Evolutionary conservation across 352 stramenopile species (phyloP), one percentile per base, ranked within the genome.

Genomic region (Pythium vanterpoolii): DNA sequence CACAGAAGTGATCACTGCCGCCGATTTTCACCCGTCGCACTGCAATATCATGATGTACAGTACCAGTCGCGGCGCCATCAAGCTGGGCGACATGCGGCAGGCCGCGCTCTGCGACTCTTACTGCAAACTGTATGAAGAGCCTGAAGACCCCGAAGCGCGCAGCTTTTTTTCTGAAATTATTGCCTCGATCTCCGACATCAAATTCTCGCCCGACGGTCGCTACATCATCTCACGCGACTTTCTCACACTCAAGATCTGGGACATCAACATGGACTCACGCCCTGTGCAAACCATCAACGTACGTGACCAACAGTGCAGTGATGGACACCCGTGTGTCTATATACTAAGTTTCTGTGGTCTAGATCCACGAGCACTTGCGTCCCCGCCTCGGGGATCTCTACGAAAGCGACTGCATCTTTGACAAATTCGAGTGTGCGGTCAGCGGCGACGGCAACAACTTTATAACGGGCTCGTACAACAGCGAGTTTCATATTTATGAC

Each of bases 101-200:
- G 80, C 83, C 0, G 94, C 95, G 21, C 72, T 97, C 26, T 98
- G 90, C 61, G 86, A 97, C 61, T 67, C 73, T 13, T 89, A 93
- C 62, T 88, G 72, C 53, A 82, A 89, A 82, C 73, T 95, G n/a
- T 93, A 87, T 47, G 82, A 93, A 70, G 83, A 93, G 36, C 80
- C 79, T 45, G 82, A 92, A 58, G 77, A 96, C 58, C 75, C 88
- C 13, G 78, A 87, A 56, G 58, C 75, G 26, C 79, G 95, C 56
- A 96, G 83, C 50, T 98, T 98, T 59, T 98, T 98, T 65, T 96
- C 86, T 4, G 96, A 98, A 66, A 98, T 98, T 67, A 96, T 98
- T 40, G 88, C 89, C 33, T 98, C 90, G 19, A 97, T 98, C 64
- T 97, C 89, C 19, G 93, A 98, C 69, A 93, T 98, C 50, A 93